Conservation (phyloP, 192 early-diverging fungal species). For the Diversispora epigaea region DNA sequence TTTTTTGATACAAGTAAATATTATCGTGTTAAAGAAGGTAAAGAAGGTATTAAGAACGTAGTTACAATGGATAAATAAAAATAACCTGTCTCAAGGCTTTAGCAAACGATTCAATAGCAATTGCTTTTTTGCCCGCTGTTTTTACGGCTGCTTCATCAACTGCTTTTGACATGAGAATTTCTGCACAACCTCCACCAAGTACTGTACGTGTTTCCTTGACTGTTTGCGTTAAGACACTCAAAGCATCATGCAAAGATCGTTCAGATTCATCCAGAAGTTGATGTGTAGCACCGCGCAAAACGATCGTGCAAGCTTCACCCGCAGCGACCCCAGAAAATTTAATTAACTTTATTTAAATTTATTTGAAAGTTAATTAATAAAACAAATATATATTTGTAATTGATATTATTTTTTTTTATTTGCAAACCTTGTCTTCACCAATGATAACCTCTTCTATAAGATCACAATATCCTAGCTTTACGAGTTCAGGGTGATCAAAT, state of each 20-base stretch:
- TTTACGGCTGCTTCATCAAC: conserved; percentile 90
- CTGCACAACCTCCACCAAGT: conserved; percentile 93
- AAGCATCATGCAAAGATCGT: conserved; percentile 94
- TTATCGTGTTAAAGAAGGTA: too few species aligned
- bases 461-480: conserved; percentile 93
- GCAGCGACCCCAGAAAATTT: conserved; percentile 96
- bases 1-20: neutral
- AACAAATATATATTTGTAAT: neutral
- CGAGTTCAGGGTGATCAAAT: conserved; percentile 96
- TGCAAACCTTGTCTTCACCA: conserved; percentile 81
- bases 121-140: conserved; percentile 92
- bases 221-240: conserved; percentile 94
- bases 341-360: conserved; percentile 63
- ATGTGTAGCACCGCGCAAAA: conserved; percentile 91
- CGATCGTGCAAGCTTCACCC: conserved; percentile 97
- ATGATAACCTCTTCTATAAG: conserved; percentile 98
- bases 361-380: neutral
- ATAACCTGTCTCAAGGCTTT: conserved; percentile 69
- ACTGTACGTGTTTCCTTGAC: conserved; percentile 92
- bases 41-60: too few species aligned
- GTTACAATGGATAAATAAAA: too few species aligned
- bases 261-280: conserved; percentile 98
- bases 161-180: conserved; percentile 97
- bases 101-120: conserved; percentile 95
- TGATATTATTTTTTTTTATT: neutral